A percentile compares a stretch with the other conserved stretches of the same genome.
phyloP scores from a whole-genome alignment of 108 stramenopile species.

The Bacterosira constricta region DNA sequence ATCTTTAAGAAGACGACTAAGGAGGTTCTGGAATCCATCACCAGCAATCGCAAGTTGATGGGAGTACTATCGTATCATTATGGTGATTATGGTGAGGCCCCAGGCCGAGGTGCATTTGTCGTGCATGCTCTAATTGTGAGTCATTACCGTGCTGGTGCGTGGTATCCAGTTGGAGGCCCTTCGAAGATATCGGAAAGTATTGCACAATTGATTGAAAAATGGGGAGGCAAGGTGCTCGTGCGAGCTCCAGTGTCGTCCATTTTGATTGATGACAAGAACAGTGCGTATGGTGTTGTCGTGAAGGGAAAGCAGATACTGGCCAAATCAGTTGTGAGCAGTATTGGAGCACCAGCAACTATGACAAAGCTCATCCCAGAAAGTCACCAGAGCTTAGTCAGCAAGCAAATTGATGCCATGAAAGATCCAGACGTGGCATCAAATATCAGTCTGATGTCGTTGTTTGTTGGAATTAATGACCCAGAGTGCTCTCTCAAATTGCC shows the following conservation, averaged over 20 bases:
- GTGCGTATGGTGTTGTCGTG: slow-evolving; percentile 37
- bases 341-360: slow-evolving; percentile 35
- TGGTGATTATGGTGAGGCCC: slow-evolving; percentile 42
- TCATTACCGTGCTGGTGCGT: slow-evolving; percentile 31
- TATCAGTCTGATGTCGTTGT: slow-evolving; percentile 37
- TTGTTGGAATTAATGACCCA: slow-evolving; percentile 42
- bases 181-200: slow-evolving; percentile 23
- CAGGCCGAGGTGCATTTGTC: slow-evolving; percentile 14
- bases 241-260: slow-evolving; percentile 34
- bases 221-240: slow-evolving; percentile 29
- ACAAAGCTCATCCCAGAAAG: slow-evolving; percentile 14
- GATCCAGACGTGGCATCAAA: slow-evolving; percentile 38
- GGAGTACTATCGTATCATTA: slow-evolving; percentile 33
- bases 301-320: slow-evolving; percentile 38
- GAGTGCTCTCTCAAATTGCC: slow-evolving; percentile 23
- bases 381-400: not conserved
- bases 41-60: slow-evolving; percentile 30
- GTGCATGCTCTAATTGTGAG: slow-evolving; percentile 32
- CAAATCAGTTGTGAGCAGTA: slow-evolving; percentile 30
- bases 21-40: slow-evolving; percentile 30
- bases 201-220: slow-evolving; percentile 3
- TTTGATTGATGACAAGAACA: slow-evolving; percentile 34
- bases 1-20: slow-evolving; percentile 30
- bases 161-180: slow-evolving; percentile 42
- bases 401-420: slow-evolving; percentile 8